Evolutionary conservation across 139 green algal species (phyloP).

Genomic region (Picochlorum sp.): DNA sequence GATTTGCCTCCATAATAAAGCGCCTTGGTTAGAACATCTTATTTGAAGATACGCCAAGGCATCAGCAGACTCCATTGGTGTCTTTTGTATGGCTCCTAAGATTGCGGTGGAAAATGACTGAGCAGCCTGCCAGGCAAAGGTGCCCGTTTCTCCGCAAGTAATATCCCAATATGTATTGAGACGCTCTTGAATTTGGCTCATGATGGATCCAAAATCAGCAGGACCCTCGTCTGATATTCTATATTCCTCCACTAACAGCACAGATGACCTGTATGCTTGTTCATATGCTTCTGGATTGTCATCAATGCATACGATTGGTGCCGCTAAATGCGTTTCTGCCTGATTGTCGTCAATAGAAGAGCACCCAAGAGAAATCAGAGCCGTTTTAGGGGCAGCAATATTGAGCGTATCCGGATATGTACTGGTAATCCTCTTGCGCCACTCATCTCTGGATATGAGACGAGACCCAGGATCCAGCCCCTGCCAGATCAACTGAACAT

Average conservation of each 20-base stretch:
- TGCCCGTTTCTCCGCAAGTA: constrained; percentile 9
- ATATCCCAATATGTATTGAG: constrained; percentile 14
- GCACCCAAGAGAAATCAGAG: constrained; percentile 23
- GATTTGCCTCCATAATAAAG: constrained; percentile 16
- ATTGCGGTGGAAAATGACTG: constrained; percentile 21
- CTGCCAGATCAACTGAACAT: constrained; percentile 29
- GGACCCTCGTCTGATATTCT: constrained; percentile 18
- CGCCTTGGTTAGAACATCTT: constrained; percentile 19
- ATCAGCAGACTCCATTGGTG: constrained; percentile 18
- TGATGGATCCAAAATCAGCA: constrained; percentile 19
- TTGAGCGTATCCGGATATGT: constrained; percentile 22
- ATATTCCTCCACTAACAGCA: constrained; percentile 31
- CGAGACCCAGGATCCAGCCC: constrained; percentile 10
- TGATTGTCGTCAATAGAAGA: neutral
- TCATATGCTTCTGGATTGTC: constrained; percentile 22
- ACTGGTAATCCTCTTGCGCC: constrained; percentile 10
- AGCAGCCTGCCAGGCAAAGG: constrained; percentile 27
- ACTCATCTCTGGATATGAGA: constrained; percentile 4
- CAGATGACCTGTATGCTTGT: constrained; percentile 11
- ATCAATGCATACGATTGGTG: constrained; percentile 22
- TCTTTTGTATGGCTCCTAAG: constrained; percentile 11
- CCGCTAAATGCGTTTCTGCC: constrained; percentile 21
- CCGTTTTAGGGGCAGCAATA: constrained; percentile 17
- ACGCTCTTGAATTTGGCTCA: constrained; percentile 2
- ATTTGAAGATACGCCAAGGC: constrained; percentile 18